These are phyloP conservation scores for Backusella australiensis DNA, from an alignment of 192 early-diverging fungal genomes.

Conservation along the genomic window DNA sequence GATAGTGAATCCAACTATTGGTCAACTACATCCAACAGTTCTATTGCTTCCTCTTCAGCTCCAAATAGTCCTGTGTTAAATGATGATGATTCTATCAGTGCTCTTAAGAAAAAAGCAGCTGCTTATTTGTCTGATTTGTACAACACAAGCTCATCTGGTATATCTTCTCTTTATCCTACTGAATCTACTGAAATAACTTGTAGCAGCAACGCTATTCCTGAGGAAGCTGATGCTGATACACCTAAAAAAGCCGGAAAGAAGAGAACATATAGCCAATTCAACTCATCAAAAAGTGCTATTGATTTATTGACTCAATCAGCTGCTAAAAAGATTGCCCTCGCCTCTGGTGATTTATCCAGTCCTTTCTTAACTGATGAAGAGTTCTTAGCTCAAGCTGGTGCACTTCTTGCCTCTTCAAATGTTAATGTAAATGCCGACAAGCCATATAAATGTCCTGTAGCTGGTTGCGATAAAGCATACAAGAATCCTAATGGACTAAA, in stretches of 20 bases:
- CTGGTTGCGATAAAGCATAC: slow-evolving; percentile 92
- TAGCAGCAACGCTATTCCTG: not conserved
- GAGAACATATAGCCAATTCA: slow-evolving; percentile 22
- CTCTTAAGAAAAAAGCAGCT: slow-evolving; percentile 35
- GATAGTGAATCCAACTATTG: slow-evolving; percentile 26
- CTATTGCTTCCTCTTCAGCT: not conserved
- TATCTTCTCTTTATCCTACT: not conserved
- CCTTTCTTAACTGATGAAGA: slow-evolving; percentile 35
- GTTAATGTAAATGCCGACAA: slow-evolving; percentile 52
- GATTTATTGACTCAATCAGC: slow-evolving; percentile 23
- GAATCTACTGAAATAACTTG: not conserved
- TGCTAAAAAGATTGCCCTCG: slow-evolving; percentile 16
- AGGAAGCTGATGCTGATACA: slow-evolving; percentile 9
- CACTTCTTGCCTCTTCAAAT: slow-evolving; percentile 30
- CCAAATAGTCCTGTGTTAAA: slow-evolving; percentile 20
- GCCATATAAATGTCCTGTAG: slow-evolving; percentile 85
- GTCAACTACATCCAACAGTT: not conserved
- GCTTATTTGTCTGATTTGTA: slow-evolving; percentile 31
- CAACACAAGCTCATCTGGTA: not conserved
- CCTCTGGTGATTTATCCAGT: slow-evolving; percentile 11
- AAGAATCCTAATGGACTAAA: slow-evolving; percentile 99
- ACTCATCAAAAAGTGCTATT: not conserved
- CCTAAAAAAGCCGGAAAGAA: slow-evolving; percentile 9
- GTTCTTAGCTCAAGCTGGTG: slow-evolving; percentile 38
- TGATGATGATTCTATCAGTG: slow-evolving; percentile 20